Percentiles rank a stretch among this genome's conserved stretches.
phyloP scores from a whole-genome alignment of 2,329 filamentous ascomycete genomes.

The Fusarium cyanostomum region DNA sequence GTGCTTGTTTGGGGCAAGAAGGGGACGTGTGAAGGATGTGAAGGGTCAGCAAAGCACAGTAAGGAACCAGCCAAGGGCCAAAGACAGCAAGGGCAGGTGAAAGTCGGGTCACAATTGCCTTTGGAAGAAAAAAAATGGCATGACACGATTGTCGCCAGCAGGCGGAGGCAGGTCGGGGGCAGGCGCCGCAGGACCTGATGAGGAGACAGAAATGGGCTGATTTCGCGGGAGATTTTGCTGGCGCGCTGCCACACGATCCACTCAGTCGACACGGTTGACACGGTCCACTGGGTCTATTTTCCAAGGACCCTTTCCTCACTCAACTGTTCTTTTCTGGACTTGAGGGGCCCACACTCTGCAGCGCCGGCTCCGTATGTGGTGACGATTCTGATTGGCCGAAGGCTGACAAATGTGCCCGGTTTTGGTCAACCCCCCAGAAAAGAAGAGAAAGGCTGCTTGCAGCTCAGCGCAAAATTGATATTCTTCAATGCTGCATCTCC shows the following conservation, averaged over 20 bases:
- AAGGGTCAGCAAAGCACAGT: constrained; percentile 12
- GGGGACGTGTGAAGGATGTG: constrained; percentile 19
- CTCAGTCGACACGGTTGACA: constrained; percentile 34
- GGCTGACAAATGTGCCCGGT: constrained; percentile 24
- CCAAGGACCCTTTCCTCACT: constrained; percentile 21
- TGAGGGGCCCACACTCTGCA: constrained; percentile 27
- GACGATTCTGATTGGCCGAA: constrained; percentile 30
- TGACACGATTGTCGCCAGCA: constrained; percentile 47
- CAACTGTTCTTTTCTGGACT: constrained; percentile 27
- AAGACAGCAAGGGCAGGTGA: constrained; percentile 28
- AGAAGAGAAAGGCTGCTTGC: not conserved
- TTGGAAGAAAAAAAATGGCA: constrained; percentile 47
- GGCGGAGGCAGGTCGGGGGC: constrained; percentile 43
- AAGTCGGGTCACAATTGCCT: constrained; percentile 39
- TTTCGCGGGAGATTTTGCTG: constrained; percentile 46
- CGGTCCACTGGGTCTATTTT: constrained; percentile 31
- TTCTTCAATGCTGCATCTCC: not conserved
- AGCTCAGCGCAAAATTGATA: not conserved
- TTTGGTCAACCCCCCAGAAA: constrained; percentile 16
- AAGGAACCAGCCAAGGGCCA: constrained; percentile 18
- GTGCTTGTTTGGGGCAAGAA: constrained; percentile 19
- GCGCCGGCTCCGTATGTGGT: constrained; percentile 13
- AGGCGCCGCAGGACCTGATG: constrained; percentile 43
- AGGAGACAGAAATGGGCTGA: constrained; percentile 51
- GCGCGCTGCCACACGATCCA: constrained; percentile 37